Base-by-base conservation (phyloP, 2,329 filamentous ascomycete species). In the Cladophialophora carrionii region DNA sequence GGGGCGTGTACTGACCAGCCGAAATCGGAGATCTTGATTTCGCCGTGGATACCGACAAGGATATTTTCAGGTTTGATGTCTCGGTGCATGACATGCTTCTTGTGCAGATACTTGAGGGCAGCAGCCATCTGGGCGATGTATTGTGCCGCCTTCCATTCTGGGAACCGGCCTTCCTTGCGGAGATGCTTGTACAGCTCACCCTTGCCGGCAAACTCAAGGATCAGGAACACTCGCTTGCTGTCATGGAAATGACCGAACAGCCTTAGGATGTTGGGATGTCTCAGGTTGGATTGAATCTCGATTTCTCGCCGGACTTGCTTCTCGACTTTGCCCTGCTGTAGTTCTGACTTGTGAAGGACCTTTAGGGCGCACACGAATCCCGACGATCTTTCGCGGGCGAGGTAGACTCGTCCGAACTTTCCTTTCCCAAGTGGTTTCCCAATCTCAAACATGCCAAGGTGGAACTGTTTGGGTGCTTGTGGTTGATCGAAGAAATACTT, bases 41-140 rank as follows among this genome's bases (percentile, higher is more conserved):
- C 95, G 71, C 93, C 95, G 75, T 98, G 94, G 66, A 98, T 92
- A 14, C 94, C 94, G 32, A 98, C 89, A 24, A 98, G 85, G 70
- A 98, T 98, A 74, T 98, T 98, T 79, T 98, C 93, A 2, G 93
- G 93, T 82, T 98, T 98, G 81, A 98, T 98, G 73, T 98, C 93
- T 65, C 93, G 86, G 79, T 98, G 94, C 81, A 98, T 98, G 72
- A 98, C 91, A 77, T 97, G 92, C 82, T 98, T 98, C 77, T 92
- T 92, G 82, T 97, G 93, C 53, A 97, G 85, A 75, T 97, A 98
- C 71, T 89, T 88, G 72, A 96, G 81, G 0, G 92, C 92, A 52
- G 89, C 89, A n/a, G 90, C 90, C 91, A 95, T 95, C 78, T 96
- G 91, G 2, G 91, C 91, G 68, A 95, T 87, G 77, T 94, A 96